These are phyloP conservation scores for Vaccinium darrowii DNA, from an alignment of 148 eudicot species.

Conservation along the genomic window DNA sequence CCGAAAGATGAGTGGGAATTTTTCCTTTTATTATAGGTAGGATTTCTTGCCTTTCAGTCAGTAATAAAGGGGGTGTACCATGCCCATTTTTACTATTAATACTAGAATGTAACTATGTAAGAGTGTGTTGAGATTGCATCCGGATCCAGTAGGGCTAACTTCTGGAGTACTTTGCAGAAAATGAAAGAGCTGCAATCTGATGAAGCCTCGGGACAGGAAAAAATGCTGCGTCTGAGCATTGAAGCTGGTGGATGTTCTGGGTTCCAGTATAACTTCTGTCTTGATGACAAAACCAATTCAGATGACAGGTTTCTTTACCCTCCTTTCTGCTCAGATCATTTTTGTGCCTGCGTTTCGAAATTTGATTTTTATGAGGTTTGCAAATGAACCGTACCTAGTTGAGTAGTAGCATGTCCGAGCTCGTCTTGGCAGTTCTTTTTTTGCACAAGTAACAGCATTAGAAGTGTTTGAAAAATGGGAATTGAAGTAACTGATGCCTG, in stretches of 20 bases:
- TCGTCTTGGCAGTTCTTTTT: neutral
- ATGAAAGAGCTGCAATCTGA: constrained; percentile 84
- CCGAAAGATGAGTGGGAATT: no score
- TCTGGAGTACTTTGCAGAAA: constrained; percentile 44
- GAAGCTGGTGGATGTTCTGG: constrained; percentile 99
- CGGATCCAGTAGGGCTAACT: constrained; percentile 20
- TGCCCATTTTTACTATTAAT: neutral
- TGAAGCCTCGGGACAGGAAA: constrained; percentile 45
- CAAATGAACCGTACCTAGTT: neutral
- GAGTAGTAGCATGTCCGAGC: neutral
- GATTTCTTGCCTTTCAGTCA: neutral
- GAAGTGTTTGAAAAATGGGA: neutral
- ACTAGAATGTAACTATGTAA: no score
- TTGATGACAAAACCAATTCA: constrained; percentile 60
- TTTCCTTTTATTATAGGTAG: no score
- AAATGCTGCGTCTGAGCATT: constrained; percentile 82
- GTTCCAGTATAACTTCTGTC: constrained; percentile 81
- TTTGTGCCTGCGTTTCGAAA: neutral
- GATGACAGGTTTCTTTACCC: constrained; percentile 68
- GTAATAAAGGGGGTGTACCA: neutral
- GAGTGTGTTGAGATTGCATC: neutral
- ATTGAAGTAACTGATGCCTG: neutral
- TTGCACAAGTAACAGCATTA: neutral
- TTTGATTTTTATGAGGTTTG: neutral
- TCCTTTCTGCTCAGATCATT: neutral